Conservation (phyloP, 805 yeast genomes). For the Cyberlindnera veronae region DNA sequence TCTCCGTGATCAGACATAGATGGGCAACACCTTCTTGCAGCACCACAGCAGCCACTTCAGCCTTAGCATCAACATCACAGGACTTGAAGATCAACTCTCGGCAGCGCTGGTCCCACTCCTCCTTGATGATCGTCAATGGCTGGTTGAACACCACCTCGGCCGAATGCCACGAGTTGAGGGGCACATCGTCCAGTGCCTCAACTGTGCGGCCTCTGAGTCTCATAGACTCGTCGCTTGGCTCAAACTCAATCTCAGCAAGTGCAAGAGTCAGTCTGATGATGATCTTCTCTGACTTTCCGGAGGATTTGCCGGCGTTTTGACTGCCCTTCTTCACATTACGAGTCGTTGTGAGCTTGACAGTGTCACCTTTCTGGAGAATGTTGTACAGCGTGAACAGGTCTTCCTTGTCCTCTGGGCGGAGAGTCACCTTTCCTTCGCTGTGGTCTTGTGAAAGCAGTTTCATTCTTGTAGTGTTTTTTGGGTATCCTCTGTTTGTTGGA, state of each 20-base stretch:
- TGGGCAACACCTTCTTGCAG: constrained; percentile 95
- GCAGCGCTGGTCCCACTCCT: constrained; percentile 76
- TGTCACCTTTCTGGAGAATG: constrained; percentile 72
- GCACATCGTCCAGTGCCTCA: constrained; percentile 65
- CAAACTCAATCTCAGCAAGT: constrained; percentile 73
- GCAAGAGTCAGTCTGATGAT: constrained; percentile 55
- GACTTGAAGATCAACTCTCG: constrained; percentile 63
- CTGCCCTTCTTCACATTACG: constrained; percentile 50
- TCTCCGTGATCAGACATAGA: constrained; percentile 82
- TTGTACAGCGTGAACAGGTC: constrained; percentile 90
- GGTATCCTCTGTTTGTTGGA: too few species aligned
- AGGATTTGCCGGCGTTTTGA: constrained; percentile 8
- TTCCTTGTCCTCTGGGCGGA: constrained; percentile 84
- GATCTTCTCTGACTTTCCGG: constrained; percentile 43
- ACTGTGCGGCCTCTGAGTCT: constrained; percentile 78
- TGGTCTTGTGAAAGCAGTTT: constrained; percentile 56
- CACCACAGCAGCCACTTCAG: constrained; percentile 92
- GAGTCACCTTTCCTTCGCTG: constrained; percentile 57
- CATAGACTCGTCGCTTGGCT: constrained; percentile 70
- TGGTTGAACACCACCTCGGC: constrained; percentile 72
- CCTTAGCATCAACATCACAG: constrained; percentile 70
- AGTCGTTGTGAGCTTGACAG: constrained; percentile 61
- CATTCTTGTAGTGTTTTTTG: constrained; percentile 37
- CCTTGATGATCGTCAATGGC: constrained; percentile 65
- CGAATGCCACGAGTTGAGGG: constrained; percentile 84